Percentiles rank a stretch among this genome's conserved stretches.
These are phyloP conservation scores for Bimuria novae-zelandiae DNA, from an alignment of 2,329 filamentous ascomycete species.

Conservation along the genomic window DNA sequence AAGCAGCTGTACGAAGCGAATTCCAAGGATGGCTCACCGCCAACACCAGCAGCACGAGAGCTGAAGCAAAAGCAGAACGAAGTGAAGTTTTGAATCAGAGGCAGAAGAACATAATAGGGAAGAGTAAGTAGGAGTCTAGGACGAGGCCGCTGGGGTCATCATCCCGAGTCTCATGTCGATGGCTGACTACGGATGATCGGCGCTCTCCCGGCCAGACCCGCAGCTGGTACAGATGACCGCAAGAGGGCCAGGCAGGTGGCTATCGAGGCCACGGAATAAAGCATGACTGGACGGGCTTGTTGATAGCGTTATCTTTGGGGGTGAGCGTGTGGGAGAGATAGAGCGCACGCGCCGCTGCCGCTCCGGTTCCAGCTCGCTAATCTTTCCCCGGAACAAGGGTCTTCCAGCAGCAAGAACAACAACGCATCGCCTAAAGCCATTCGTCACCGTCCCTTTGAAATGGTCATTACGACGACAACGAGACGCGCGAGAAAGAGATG, in stretches of 20 bases:
- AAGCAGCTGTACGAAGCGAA: not conserved
- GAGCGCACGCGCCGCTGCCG: slow-evolving; percentile 26
- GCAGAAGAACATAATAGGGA: not conserved
- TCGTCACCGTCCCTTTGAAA: too few species aligned
- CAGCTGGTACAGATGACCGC: slow-evolving; percentile 31
- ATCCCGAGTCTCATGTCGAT: not conserved
- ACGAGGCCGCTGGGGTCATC: slow-evolving; percentile 22
- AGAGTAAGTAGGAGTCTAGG: not conserved
- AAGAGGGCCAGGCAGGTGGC: slow-evolving; percentile 6
- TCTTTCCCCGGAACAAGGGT: too few species aligned
- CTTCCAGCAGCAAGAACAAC: too few species aligned
- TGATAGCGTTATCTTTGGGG: slow-evolving; percentile 19
- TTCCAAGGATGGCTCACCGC: not conserved
- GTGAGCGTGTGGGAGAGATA: slow-evolving; percentile 4
- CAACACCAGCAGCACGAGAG: not conserved
- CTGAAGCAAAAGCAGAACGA: not conserved
- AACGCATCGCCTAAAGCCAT: too few species aligned
- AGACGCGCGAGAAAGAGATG: too few species aligned
- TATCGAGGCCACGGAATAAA: slow-evolving; percentile 21
- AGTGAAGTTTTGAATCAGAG: not conserved
- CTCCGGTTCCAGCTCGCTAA: too few species aligned
- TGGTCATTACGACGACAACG: too few species aligned
- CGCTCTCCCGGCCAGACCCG: slow-evolving; percentile 3
- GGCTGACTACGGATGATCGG: not conserved
- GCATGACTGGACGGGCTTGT: slow-evolving; percentile 23